phyloP scores from a whole-genome alignment of 2,329 filamentous ascomycete species.

The Ophiocordyceps camponoti-leonardi region DNA sequence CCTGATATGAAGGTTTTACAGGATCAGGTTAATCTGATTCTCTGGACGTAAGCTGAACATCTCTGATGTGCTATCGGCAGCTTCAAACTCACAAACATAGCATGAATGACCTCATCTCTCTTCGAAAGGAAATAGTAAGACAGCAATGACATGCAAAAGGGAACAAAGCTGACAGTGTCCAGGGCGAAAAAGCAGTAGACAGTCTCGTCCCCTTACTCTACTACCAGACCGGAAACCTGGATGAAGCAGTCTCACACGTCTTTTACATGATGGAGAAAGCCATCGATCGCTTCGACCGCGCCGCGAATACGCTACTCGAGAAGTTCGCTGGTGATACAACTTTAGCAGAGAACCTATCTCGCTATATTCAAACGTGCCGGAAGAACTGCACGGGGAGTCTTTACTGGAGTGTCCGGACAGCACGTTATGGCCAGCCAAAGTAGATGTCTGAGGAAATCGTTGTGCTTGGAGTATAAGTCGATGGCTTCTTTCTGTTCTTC shows the following conservation, averaged over 20 bases:
- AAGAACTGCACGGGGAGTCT: not conserved
- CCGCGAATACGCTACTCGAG: not conserved
- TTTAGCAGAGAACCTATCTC: not conserved
- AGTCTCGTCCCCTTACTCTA: not conserved
- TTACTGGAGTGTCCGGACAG: not conserved
- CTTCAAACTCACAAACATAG: not conserved
- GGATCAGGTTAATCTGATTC: not conserved
- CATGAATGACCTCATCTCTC: not conserved
- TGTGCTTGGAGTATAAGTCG: no score
- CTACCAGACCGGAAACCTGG: not conserved
- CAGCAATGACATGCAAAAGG: not conserved
- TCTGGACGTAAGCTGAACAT: not conserved
- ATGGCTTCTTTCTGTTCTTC: no score
- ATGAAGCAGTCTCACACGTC: not conserved
- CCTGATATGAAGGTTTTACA: not conserved
- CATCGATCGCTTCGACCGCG: not conserved
- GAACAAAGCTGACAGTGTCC: not conserved
- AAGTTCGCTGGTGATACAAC: not conserved
- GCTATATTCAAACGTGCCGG: not conserved
- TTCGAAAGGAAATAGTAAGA: not conserved
- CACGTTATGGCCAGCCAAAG: not conserved
- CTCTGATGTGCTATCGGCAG: no score
- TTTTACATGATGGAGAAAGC: not conserved
- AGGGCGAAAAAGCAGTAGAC: not conserved
- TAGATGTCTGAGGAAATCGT: no score